phyloP scores from a whole-genome alignment of 345 rosid genomes.

The Conringia planisiliqua region DNA sequence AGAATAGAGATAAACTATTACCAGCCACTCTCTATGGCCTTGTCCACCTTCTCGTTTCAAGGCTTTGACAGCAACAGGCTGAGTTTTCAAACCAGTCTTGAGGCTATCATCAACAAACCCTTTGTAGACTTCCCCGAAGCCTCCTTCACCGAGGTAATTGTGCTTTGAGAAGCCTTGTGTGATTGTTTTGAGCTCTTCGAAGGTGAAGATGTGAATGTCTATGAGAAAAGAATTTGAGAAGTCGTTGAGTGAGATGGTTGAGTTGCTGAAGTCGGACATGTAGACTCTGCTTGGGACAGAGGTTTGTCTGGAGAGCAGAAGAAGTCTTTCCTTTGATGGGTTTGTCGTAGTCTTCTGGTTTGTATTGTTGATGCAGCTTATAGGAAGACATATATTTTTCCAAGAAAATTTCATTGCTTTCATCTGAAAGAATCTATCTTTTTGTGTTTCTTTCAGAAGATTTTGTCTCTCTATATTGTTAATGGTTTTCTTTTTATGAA shows the following conservation, averaged over 20 bases:
- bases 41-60: constrained; percentile 66
- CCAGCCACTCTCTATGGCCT: constrained; percentile 93
- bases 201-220: constrained; percentile 51
- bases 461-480: constrained; percentile 12
- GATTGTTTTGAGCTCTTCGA: constrained; percentile 46
- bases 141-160: constrained; percentile 75
- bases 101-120: constrained; percentile 64
- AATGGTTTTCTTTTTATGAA: neutral
- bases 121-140: constrained; percentile 77
- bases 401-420: constrained; percentile 33
- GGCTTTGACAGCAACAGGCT: constrained; percentile 84
- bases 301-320: constrained; percentile 25
- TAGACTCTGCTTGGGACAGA: constrained; percentile 31
- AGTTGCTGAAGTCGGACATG: constrained; percentile 35
- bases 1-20: constrained; percentile 23
- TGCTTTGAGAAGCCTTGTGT: constrained; percentile 53
- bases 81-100: constrained; percentile 55
- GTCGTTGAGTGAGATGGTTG: constrained; percentile 41
- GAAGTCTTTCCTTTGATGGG: constrained; percentile 32
- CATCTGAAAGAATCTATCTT: constrained; percentile 11
- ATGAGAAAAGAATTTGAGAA: constrained; percentile 46
- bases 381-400: constrained; percentile 35
- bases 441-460: constrained; percentile 8
- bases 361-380: constrained; percentile 34
- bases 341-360: constrained; percentile 11